Base-by-base conservation (phyloP, 225 moss, liverwort and hornwort species). In the Sphagnum tenellum region DNA sequence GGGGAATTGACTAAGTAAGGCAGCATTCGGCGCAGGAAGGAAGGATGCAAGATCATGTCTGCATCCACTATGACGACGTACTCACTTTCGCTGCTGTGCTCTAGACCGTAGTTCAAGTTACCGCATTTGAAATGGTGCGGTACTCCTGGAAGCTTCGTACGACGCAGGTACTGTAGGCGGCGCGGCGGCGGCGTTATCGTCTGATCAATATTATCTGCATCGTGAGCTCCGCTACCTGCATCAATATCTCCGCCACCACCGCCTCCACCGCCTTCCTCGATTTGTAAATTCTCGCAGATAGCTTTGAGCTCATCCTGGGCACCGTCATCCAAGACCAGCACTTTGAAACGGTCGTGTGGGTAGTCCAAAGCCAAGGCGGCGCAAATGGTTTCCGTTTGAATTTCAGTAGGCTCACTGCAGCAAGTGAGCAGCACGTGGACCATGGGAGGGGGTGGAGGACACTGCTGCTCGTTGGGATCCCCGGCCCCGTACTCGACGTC, bases 1-100 rank as follows among this genome's bases (percentile, higher is more conserved):
- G 77, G 75, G 13, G 79, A 73, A 69, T 74, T 77, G 3, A 78
- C 56, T 9, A 86, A 82, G 75, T 86, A 75, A 44, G 82, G 82
- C n/a, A 86, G 58, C 9, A 75, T 49, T 3, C 65, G 70, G 1
- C 55, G 59, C 12, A 86, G 63, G 60, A 78, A 86, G 1, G 61
- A 56, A 2, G 81, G 81, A 55, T 85, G 81, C 0, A 78, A 29
- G 76, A 79, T 79, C 85, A 86, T 86, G 66, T 85, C 81, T 1
- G 85, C 81, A 59, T 85, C 85, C 86, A 81, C 79, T 79, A 86
- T 81, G 56, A 86, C 79, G 5, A 86, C 75, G 66, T 76, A 86
- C 70, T 86, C 85, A 29, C 29, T 29, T 0, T 81, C 64, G n/a
- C 66, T 70, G 12, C 81, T 77, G 50, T 77, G 68, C 6, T 77